Evolutionary conservation across 257 asterid genomes (phyloP), one percentile per base, ranked within the genome.

Genomic region (Salvia rosmarinus): DNA sequence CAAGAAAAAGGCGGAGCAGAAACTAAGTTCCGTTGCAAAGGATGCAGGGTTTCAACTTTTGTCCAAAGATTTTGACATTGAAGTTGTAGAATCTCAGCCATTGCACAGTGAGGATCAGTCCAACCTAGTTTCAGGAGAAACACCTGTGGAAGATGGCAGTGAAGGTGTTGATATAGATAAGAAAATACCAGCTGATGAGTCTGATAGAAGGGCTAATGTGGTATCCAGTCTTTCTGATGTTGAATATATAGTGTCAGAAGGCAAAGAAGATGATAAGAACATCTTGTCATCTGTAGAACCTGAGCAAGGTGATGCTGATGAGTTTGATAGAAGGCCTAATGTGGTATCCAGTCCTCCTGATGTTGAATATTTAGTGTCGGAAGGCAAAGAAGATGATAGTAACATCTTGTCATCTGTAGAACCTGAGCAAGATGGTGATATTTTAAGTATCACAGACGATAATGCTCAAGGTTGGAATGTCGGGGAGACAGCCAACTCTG

Each of bases 11-110:
- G 83, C 85, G 78, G 90, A 89, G 71, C 73, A 77, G 39, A 91
- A 82, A 77, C 82, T 94, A 75, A 91, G 99, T 82, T 81, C 95
- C 52, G 73, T 94, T 43, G 99, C 90, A 14, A 86, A 91, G 87
- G 90, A 83, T 83, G 92, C 86, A 40, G 97, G 99, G 77, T 94
- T 94, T 80, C 93, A 94, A 83, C 97, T 91, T 60, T 65, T 94
- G 50, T 94, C 99, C 70, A 79, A 82, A 78, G 97, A 94, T 81
- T 72, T 89, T 71, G 82, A 86, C 70, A 77, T 94, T 54, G 84
- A 88, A 77, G 80, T 74, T 70, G 77, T 79, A 42, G 90, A 84
- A 71, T 74, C 85, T 80, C 58, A 39, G 66, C 78, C 86, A 35
- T 77, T 78, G 25, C 68, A 77, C 65, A 68, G 81, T 61, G 89